Evolutionary conservation across 208 protist species (phyloP).

Genomic region (Acanthamoeba healyi): DNA sequence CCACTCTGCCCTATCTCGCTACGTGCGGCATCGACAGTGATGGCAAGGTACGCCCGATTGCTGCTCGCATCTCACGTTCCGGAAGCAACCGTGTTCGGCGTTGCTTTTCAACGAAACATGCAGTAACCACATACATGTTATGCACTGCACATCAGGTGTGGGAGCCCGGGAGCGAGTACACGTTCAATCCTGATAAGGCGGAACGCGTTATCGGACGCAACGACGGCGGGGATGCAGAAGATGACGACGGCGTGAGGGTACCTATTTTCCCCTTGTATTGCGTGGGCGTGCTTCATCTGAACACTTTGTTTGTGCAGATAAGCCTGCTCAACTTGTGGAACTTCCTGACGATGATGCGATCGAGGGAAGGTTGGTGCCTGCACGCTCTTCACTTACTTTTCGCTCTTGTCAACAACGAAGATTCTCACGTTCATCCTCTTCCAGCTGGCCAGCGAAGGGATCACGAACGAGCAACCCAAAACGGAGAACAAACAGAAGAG

Average conservation of each 20-base stretch:
- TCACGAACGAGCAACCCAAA: not conserved
- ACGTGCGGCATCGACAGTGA: conserved; percentile 13
- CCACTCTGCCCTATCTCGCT: not conserved
- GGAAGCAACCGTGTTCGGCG: too few species aligned
- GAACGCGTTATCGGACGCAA: not conserved
- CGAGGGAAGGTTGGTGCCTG: not conserved
- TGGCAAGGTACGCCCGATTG: not conserved
- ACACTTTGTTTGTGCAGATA: not conserved
- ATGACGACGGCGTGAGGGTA: not conserved
- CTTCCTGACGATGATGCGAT: not conserved
- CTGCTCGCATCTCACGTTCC: not conserved
- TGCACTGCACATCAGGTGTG: not conserved
- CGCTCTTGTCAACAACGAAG: too few species aligned
- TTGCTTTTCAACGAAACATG: too few species aligned
- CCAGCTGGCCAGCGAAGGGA: not conserved
- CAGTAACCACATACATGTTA: too few species aligned
- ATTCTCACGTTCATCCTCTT: not conserved
- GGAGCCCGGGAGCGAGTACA: not conserved
- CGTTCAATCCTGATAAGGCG: not conserved
- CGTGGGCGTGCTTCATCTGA: too few species aligned
- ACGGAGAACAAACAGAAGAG: not conserved
- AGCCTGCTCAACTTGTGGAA: conserved; percentile 16
- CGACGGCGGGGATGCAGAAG: not conserved
- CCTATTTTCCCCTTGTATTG: too few species aligned
- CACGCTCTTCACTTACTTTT: too few species aligned